Conservation (phyloP, 2,329 filamentous ascomycete genomes). For the Talaromyces sp. region DNA sequence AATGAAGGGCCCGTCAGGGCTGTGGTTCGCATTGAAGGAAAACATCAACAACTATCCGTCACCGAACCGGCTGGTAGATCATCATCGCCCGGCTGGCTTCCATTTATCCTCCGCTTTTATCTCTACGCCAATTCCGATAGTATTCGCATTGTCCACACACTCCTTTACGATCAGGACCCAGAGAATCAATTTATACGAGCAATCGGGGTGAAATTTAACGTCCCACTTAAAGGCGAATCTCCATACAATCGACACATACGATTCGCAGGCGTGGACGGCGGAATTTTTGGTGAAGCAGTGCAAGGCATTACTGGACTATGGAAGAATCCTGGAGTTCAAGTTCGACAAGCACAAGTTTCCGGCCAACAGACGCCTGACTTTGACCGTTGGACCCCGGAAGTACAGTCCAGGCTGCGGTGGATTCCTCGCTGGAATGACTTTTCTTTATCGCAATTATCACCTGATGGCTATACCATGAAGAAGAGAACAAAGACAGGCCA, state of each 20-base stretch:
- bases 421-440: constrained; percentile 58
- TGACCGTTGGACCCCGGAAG: constrained; percentile 44
- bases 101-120: constrained; percentile 55
- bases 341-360: constrained; percentile 49
- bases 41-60: constrained; percentile 28
- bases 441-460: constrained; percentile 52
- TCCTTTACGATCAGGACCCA: constrained; percentile 52
- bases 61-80: constrained; percentile 32
- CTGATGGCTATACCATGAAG: constrained; percentile 58
- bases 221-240: constrained; percentile 51
- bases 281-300: constrained; percentile 55
- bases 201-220: constrained; percentile 52
- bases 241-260: constrained; percentile 57
- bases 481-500: constrained; percentile 57
- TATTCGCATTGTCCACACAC: constrained; percentile 52
- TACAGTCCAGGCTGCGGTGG: constrained; percentile 49
- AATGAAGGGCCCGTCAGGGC: constrained; percentile 40
- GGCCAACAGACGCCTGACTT: constrained; percentile 43
- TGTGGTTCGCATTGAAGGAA: constrained; percentile 45
- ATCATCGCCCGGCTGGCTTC: constrained; percentile 40
- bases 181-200: constrained; percentile 51
- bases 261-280: constrained; percentile 52
- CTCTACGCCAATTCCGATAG: constrained; percentile 55
- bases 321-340: constrained; percentile 48
- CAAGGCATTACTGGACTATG: constrained; percentile 58